Conservation (phyloP, 1,284 basidiomycete genomes). For the Cystobasidium pallidum region DNA sequence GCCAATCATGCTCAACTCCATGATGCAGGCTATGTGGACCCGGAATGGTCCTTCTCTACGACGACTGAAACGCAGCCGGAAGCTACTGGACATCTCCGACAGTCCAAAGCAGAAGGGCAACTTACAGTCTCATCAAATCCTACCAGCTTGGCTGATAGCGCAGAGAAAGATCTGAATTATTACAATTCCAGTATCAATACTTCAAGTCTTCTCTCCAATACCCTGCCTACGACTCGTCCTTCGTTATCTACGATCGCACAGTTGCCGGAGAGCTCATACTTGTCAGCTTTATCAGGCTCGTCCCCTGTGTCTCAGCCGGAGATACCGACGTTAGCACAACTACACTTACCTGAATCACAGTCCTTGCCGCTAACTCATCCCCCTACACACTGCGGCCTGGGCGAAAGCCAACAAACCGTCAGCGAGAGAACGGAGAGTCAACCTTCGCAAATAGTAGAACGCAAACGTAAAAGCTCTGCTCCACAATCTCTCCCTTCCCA, state of each 20-base stretch:
- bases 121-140: not conserved
- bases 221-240: not conserved
- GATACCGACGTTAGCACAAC: not conserved
- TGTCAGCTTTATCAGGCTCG: not conserved
- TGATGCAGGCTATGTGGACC: not conserved
- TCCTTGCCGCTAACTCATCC: not conserved
- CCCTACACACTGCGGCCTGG: no score
- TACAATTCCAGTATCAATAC: not conserved
- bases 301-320: not conserved
- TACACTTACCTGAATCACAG: not conserved
- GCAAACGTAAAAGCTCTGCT: not conserved
- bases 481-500: not conserved
- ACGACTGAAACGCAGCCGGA: not conserved
- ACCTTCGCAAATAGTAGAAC: not conserved
- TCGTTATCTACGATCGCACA: not conserved
- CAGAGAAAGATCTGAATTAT: not conserved
- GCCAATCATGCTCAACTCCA: not conserved
- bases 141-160: not conserved
- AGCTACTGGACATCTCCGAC: not conserved
- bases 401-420: not conserved
- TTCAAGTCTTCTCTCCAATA: not conserved
- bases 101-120: not conserved
- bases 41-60: conserved; percentile 6
- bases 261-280: conserved; percentile 7
- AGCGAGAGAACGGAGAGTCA: conserved; percentile 1